Base-by-base conservation (phyloP, 805 yeast species). In the Barnettozyma vustinii region DNA sequence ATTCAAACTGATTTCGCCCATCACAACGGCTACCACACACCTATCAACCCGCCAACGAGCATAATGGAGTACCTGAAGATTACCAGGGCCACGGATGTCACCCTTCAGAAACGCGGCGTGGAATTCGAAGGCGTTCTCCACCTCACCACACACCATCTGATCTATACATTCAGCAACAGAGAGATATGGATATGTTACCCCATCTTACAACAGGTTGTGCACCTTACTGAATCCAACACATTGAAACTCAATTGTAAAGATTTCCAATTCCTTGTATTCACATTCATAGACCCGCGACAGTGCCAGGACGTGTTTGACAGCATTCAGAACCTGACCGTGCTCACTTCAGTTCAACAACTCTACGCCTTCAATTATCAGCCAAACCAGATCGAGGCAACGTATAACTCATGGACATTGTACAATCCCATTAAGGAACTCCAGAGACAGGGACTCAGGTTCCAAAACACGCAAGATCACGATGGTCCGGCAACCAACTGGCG, bases 171-270 rank as follows among this genome's bases (percentile, higher is more conserved):
- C 20, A 44, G 42, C 20, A 53, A 52, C 32, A 71, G 81, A 49
- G 98, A 94, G 64, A 78, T 88, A 27, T 94, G 98, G 99, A 76
- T 89, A 27, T 85, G 96, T 51, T 92, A 89, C 65, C 97, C 97
- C 1, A 79, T 90, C 53, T 81, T 91, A 42, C 80, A 84, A 1
- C 77, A 60, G 48, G 67, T 64, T 47, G 32, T 69, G 16, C 64
- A 68, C 59, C 47, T 61, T 9, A 61, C 54, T 16, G 54, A 57
- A 16, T 46, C 67, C 9, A 79, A 84, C 5, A 80, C 80, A 51
- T 68, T 92, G 42, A 77, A 95, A 42, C 61, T 92, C 10, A 77
- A 81, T 37, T 87, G 97, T 61, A 81, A 89, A 54, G 98, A 92
- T 65, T 92, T 87, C 66, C 84, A 91, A 18, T 85, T 78, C 59